Evolutionary conservation across 345 rosid genomes (phyloP), one percentile per base, ranked within the genome.

Genomic region (Boechera divaricarpa): DNA sequence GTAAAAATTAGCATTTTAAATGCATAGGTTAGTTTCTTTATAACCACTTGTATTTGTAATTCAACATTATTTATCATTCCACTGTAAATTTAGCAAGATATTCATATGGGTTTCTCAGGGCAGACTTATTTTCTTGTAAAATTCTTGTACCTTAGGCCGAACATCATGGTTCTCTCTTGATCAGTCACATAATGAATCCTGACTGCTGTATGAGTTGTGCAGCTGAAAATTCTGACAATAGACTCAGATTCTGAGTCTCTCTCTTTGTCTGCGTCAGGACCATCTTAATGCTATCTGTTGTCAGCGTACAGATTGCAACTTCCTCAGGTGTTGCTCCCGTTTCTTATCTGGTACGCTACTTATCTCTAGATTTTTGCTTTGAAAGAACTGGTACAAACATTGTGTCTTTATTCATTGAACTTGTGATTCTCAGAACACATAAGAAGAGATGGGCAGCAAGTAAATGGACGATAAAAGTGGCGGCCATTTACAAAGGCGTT

Each of bases 21-120:
- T 64, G 77, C 76, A 49, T 77, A 77, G 62, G 48, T 64, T 77
- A 77, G 80, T 21, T 71, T 57, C 21, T 44, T 21, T 39, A 18
- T 26, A 11, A 21, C 47, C 70, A 58, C 58, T 44, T 70, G 81
- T 78, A 65, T 77, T 71, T 72, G 72, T 72, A 64, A 77, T 71
- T 48, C 54, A 44, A 47, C 54, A 56, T 33, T 47, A 18, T 64
- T 64, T 38, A 64, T 39, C 55, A 36, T 57, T 65, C 72, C 73
- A 58, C 24, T 72, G 77, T 72, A 78, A 58, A 77, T 65, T 77
- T 49, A 58, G 33, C 67, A 56, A 35, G 15, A 45, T 63, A 36
- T 35, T 45, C 13, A 69, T 68, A 36, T 69, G 58, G 63, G 71
- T 47, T 66, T 56, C 52, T 56, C 24, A 45, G 33, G 44, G 45